Percentiles rank a stretch among this genome's conserved stretches.
These are phyloP conservation scores for Plenodomus lindquistii DNA, from an alignment of 2,329 filamentous ascomycete species.

Conservation along the genomic window DNA sequence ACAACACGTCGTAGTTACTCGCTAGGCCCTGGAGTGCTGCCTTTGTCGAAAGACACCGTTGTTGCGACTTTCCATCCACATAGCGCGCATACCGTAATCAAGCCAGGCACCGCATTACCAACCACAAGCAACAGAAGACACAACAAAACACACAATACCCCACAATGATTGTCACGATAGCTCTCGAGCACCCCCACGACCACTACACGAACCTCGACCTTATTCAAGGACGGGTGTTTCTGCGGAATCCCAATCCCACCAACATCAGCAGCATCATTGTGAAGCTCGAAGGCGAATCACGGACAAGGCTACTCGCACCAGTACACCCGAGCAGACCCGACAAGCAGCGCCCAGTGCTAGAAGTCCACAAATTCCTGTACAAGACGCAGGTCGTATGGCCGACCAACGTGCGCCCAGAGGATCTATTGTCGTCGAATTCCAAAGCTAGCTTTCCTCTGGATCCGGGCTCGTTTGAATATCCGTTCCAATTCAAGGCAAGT, in stretches of 20 bases:
- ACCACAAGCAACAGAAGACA: background rate
- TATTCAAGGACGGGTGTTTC: slow-evolving; percentile 61
- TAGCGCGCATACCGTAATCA: slow-evolving; percentile 6
- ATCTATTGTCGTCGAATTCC: slow-evolving; percentile 42
- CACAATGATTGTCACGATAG: slow-evolving; percentile 61
- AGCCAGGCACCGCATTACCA: background rate
- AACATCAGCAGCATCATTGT: slow-evolving; percentile 66
- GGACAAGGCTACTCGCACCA: slow-evolving; percentile 64
- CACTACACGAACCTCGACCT: slow-evolving; percentile 82
- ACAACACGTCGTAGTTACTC: background rate
- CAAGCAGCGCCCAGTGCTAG: slow-evolving; percentile 52
- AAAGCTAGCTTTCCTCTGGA: slow-evolving; percentile 62
- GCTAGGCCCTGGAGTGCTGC: slow-evolving; percentile 22
- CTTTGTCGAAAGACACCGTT: slow-evolving; percentile 17
- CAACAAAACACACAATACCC: background rate
- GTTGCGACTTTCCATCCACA: slow-evolving; percentile 19
- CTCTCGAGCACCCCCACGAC: slow-evolving; percentile 66
- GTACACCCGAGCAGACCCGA: slow-evolving; percentile 46
- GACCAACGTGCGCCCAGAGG: slow-evolving; percentile 49
- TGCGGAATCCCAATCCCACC: slow-evolving; percentile 50
- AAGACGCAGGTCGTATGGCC: slow-evolving; percentile 74
- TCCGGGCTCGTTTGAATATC: slow-evolving; percentile 73
- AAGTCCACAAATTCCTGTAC: slow-evolving; percentile 70
- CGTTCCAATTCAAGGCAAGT: slow-evolving; percentile 76
- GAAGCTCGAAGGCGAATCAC: slow-evolving; percentile 80